Base-by-base conservation (phyloP, 352 stramenopile species). In the Pythium rishiriense region DNA sequence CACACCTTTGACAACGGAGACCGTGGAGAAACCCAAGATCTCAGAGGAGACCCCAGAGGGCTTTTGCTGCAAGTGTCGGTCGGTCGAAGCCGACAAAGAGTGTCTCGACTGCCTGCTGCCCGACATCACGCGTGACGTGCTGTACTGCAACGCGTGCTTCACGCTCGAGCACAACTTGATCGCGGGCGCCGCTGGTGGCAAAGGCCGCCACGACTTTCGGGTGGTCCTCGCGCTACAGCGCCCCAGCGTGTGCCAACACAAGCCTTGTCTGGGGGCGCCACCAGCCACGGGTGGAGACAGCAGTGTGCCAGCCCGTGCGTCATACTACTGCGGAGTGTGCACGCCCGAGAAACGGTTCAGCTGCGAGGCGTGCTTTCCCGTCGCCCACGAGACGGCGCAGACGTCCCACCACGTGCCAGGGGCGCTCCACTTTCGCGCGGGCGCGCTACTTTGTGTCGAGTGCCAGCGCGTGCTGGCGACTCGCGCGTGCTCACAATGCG, bases 101-200 rank as follows among this genome's bases (percentile, higher is more conserved):
- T 93, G 83, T 62, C 53, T 91, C 10, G 73, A 88, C 46, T 93
- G 83, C 29, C 50, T 62, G 10, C 58, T 75, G 10, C 51, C 62
- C 0, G 43, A 51, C 9, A 12, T 60, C 8, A 48, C 29, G 15
- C 37, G 45, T 21, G 42, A 42, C 15, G 52, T 31, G 3, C 47
- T 69, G 9, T 93, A 75, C 49, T 93, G 83, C 62, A 69, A 63
- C 0, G 3, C 47, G 3, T 93, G 83, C 46, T 93, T 89, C 33
- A 72, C 64, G n/a, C 64, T 72, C 10, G 78, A 93, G 43, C 79
- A 87, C 33, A 58, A 50, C 19, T 17, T 71, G 1, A n/a, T 61
- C 19, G 17, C 47, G 42, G 42, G 35, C 10, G 35, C 51, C 1
- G 4, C 56, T 1, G 41, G 41, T 15, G 21, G 49, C 17, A 76